Percentiles rank a stretch among this genome's conserved stretches.
These are phyloP conservation scores for Gossypium ekmanianum DNA, from an alignment of 345 rosid species.

Conservation along the genomic window DNA sequence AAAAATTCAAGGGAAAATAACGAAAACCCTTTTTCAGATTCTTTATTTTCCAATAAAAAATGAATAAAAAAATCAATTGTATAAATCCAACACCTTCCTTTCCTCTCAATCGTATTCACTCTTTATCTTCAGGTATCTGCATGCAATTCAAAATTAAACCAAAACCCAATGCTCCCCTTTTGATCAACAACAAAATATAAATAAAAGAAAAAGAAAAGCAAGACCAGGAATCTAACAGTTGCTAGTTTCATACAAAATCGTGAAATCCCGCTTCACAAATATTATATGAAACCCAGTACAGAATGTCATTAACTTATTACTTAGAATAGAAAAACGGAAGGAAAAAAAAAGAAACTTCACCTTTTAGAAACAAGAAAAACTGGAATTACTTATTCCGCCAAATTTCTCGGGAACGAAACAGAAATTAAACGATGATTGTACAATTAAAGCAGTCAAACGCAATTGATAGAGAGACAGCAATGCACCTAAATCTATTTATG, in stretches of 20 bases:
- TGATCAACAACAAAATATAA: neutral
- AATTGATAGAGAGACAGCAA: neutral
- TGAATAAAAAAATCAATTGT: slow-evolving; percentile 5
- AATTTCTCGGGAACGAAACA: slow-evolving; percentile 18
- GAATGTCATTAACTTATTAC: neutral
- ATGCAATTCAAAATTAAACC: slow-evolving; percentile 16
- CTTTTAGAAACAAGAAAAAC: neutral
- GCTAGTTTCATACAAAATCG: slow-evolving; percentile 13
- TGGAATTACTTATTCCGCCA: slow-evolving; percentile 4
- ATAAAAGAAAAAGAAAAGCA: neutral
- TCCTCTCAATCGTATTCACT: neutral
- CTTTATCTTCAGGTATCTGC: slow-evolving; percentile 18
- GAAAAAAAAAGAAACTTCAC: neutral
- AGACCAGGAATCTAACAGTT: slow-evolving; percentile 7
- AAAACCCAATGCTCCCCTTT: slow-evolving; percentile 4
- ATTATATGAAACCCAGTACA: neutral
- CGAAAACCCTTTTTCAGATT: slow-evolving; percentile 12
- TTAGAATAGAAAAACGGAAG: neutral
- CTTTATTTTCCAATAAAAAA: slow-evolving; percentile 10
- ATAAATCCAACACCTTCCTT: neutral
- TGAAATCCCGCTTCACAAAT: slow-evolving; percentile 3
- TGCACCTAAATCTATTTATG: neutral
- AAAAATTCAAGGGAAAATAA: neutral
- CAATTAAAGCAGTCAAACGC: slow-evolving; percentile 3
- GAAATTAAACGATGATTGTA: neutral